A percentile compares a stretch with the other conserved stretches of the same genome.
Evolutionary conservation across 1,284 basidiomycete genomes (phyloP).

Genomic region (Microbotryum silenes-acaulis): DNA sequence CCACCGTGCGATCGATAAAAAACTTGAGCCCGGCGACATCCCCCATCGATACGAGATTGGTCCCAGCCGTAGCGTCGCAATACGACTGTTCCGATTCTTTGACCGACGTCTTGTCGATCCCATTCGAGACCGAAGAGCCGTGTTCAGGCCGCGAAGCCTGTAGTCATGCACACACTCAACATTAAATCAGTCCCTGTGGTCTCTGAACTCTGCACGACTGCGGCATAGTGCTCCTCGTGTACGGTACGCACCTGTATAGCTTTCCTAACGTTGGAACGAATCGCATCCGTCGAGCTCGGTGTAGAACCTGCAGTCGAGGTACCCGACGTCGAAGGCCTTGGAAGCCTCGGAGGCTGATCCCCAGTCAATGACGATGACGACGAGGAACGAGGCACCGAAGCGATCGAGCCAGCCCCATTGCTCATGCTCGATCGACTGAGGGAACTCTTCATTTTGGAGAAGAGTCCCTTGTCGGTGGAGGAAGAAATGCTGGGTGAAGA

Average conservation of each 20-base stretch:
- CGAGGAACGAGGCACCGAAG: too few species aligned
- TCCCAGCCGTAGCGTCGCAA: conserved; percentile 40
- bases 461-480: conserved; percentile 13
- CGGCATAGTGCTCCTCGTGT: too few species aligned
- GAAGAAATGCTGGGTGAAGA: too few species aligned
- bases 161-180: conserved; percentile 22
- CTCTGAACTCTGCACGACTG: too few species aligned
- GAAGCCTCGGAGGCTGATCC: background rate
- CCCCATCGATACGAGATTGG: conserved; percentile 41
- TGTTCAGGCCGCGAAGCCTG: conserved; percentile 42
- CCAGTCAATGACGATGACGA: too few species aligned
- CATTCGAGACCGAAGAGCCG: conserved; percentile 38
- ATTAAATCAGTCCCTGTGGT: conserved; percentile 6
- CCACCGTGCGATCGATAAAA: conserved; percentile 37
- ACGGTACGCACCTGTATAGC: conserved; percentile 21
- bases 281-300: conserved; percentile 22
- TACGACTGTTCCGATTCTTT: conserved; percentile 41
- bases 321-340: conserved; percentile 1
- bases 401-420: background rate
- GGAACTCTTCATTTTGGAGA: conserved; percentile 19
- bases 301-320: background rate
- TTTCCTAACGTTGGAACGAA: conserved; percentile 22
- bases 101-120: conserved; percentile 39
- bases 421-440: conserved; percentile 4
- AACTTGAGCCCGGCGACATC: conserved; percentile 41